Percentiles rank a stretch among this genome's conserved stretches.
Evolutionary conservation across 73 alveolate genomes (phyloP).

Genomic region (Paramecium primaurelia): DNA sequence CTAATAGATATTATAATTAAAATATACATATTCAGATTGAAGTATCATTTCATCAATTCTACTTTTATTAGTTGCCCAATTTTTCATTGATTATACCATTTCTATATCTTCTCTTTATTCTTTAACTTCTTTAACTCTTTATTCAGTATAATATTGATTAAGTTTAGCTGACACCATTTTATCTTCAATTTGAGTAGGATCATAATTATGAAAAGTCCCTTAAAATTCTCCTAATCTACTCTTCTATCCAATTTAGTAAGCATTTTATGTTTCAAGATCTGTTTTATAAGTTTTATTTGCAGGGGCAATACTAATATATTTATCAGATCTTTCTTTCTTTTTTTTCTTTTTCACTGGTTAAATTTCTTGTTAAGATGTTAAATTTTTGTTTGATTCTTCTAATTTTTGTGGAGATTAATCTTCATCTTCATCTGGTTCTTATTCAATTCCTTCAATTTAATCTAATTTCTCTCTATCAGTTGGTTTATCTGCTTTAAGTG

Average conservation of each 20-base stretch:
- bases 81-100: not conserved
- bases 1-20: not conserved
- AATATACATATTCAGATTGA: not conserved
- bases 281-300: not conserved
- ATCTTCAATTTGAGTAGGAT: constrained; percentile 19
- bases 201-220: not conserved
- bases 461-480: not conserved
- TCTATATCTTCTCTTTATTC: constrained; percentile 15
- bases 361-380: not conserved
- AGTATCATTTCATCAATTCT: constrained; percentile 32
- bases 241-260: not conserved
- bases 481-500: constrained; percentile 14
- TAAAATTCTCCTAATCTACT: constrained; percentile 4
- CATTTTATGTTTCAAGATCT: constrained; percentile 3
- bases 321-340: not conserved
- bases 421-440: not conserved
- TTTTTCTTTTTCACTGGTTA: not conserved
- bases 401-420: not conserved
- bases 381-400: not conserved
- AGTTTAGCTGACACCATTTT: not conserved
- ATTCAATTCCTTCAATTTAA: not conserved
- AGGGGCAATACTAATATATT: constrained; percentile 36
- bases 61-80: constrained; percentile 41
- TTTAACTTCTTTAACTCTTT: not conserved
- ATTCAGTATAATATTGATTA: not conserved